A percentile compares a stretch with the other conserved stretches of the same genome.
These are phyloP conservation scores for Codiaeum variegatum DNA, from an alignment of 441 rosid species.

Conservation along the genomic window DNA sequence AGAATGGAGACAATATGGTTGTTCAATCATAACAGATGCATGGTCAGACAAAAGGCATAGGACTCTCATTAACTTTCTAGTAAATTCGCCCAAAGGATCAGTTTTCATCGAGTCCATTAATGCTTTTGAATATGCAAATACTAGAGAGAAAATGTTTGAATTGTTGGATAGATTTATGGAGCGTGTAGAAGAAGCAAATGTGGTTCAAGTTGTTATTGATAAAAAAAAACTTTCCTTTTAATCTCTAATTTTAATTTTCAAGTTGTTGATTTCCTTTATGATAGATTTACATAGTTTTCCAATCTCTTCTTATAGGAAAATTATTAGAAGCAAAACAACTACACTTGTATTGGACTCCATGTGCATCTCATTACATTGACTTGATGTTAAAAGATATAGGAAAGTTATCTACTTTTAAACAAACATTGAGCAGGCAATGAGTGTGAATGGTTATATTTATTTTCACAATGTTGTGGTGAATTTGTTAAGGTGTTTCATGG, in stretches of 20 bases:
- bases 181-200: background rate
- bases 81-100: background rate
- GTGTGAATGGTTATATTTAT: background rate
- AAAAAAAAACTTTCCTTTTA: background rate
- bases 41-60: background rate
- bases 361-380: no score
- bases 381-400: no score
- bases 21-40: no score
- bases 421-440: background rate
- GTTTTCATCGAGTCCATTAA: background rate
- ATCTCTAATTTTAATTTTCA: no score
- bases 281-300: no score
- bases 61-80: background rate
- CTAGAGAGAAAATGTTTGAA: background rate
- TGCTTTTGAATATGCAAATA: background rate
- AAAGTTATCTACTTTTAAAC: background rate
- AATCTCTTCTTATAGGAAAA: no score
- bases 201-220: background rate
- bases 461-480: background rate
- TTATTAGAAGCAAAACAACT: no score
- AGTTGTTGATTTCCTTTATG: no score
- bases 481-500: background rate
- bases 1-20: background rate
- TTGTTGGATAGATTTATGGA: background rate
- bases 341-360: no score